phyloP scores from a whole-genome alignment of 2,329 filamentous ascomycete genomes.

The Aureobasidium uvarum region DNA sequence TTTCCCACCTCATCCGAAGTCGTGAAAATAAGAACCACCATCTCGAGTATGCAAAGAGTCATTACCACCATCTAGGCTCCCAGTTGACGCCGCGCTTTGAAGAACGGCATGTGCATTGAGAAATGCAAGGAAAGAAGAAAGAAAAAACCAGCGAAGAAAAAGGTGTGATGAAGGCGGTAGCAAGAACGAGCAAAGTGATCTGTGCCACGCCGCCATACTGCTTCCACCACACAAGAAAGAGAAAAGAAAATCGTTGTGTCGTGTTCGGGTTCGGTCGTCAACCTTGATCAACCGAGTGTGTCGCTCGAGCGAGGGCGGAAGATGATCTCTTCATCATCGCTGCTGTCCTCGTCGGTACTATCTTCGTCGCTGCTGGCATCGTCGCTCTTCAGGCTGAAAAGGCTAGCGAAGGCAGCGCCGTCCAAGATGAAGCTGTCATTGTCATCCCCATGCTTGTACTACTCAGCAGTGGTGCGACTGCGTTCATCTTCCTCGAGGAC shows the following conservation, averaged over 20 bases:
- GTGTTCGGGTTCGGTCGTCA: background rate
- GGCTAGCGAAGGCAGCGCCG: background rate
- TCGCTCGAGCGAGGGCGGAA: conserved; percentile 6
- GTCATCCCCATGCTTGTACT: background rate
- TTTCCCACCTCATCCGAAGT: background rate
- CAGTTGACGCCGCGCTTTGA: conserved; percentile 4
- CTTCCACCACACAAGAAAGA: background rate
- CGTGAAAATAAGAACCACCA: background rate
- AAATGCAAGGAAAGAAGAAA: conserved; percentile 1
- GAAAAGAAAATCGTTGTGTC: background rate
- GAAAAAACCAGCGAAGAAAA: background rate
- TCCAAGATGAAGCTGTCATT: background rate
- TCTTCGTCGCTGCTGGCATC: background rate
- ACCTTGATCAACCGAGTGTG: background rate
- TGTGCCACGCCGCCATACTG: background rate
- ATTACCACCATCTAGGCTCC: conserved; percentile 3
- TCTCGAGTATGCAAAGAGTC: conserved; percentile 7
- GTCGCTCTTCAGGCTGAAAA: background rate
- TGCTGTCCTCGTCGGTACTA: too few species aligned
- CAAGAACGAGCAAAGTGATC: background rate
- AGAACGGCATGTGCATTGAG: background rate
- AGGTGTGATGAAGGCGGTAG: background rate
- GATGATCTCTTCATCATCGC: background rate
- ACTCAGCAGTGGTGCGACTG: conserved; percentile 36
- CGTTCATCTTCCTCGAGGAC: conserved; percentile 80